phyloP scores from a whole-genome alignment of 345 rosid species.

The Linum tenue region DNA sequence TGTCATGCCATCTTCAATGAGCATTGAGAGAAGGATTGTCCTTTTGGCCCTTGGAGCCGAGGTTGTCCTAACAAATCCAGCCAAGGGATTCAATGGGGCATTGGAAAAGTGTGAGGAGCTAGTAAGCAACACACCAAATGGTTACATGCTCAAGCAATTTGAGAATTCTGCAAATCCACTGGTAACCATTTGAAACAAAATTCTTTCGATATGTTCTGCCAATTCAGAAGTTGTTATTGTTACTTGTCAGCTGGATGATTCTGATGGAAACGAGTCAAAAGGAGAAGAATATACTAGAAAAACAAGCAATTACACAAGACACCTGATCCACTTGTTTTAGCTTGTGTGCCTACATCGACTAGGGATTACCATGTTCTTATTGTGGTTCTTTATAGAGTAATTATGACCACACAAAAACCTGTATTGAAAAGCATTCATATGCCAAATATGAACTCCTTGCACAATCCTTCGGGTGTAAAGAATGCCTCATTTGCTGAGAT shows the following conservation, averaged over 20 bases:
- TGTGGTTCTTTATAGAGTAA: no score
- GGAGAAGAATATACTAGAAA: no score
- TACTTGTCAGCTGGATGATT: background rate
- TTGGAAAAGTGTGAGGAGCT: constrained; percentile 66
- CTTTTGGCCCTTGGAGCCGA: constrained; percentile 75
- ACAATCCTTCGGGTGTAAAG: no score
- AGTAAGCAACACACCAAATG: constrained; percentile 43
- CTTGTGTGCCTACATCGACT: no score
- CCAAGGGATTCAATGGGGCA: constrained; percentile 61
- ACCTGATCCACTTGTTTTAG: no score
- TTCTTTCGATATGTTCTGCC: background rate
- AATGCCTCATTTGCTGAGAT: no score
- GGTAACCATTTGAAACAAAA: constrained; percentile 25
- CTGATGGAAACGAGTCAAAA: no score
- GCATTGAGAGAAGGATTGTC: constrained; percentile 76
- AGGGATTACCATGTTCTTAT: no score
- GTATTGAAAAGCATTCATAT: no score
- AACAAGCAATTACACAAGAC: no score
- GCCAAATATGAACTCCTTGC: no score
- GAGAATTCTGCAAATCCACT: constrained; percentile 67
- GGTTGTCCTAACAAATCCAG: constrained; percentile 62
- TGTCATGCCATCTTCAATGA: constrained; percentile 77
- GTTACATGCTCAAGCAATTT: constrained; percentile 58
- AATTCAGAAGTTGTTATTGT: background rate
- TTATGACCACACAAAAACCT: no score